Evolutionary conservation across 208 protist species (phyloP).

Genomic region (Trichomonas tenax): DNA sequence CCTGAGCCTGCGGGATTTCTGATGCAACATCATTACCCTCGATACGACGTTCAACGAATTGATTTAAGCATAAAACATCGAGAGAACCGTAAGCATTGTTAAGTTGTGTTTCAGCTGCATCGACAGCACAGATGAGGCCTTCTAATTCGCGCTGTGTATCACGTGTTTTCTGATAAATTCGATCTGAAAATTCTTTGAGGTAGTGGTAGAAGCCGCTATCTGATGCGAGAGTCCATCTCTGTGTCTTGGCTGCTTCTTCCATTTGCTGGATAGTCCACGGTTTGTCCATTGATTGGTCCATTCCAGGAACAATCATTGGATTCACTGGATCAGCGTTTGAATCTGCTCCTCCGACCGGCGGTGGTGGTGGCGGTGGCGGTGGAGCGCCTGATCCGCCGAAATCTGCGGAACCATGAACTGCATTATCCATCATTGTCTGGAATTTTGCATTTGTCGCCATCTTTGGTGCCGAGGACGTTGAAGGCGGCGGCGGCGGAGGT

Average conservation of each 20-base stretch:
- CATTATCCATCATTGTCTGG: slow-evolving; percentile 14
- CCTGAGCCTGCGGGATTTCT: background rate
- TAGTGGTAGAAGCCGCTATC: background rate
- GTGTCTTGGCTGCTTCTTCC: background rate
- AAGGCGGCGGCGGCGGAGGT: background rate
- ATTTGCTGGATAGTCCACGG: background rate
- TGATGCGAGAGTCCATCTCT: background rate
- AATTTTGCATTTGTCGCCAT: background rate
- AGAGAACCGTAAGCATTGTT: slow-evolving; percentile 15
- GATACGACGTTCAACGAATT: slow-evolving; percentile 15
- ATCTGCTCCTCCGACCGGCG: background rate
- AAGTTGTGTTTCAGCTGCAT: slow-evolving; percentile 6
- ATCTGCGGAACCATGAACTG: background rate
- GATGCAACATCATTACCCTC: background rate
- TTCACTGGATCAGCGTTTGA: background rate
- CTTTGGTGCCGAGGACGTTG: background rate
- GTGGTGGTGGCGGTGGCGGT: background rate
- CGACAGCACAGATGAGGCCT: background rate
- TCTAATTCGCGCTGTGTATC: background rate
- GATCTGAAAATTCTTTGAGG: background rate
- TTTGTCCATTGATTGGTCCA: background rate
- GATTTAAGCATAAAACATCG: slow-evolving; percentile 1
- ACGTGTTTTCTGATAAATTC: slow-evolving; percentile 7
- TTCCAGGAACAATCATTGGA: background rate
- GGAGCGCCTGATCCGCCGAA: background rate